phyloP scores from a whole-genome alignment of 179 eudicot species.

The Gypsophila paniculata region DNA sequence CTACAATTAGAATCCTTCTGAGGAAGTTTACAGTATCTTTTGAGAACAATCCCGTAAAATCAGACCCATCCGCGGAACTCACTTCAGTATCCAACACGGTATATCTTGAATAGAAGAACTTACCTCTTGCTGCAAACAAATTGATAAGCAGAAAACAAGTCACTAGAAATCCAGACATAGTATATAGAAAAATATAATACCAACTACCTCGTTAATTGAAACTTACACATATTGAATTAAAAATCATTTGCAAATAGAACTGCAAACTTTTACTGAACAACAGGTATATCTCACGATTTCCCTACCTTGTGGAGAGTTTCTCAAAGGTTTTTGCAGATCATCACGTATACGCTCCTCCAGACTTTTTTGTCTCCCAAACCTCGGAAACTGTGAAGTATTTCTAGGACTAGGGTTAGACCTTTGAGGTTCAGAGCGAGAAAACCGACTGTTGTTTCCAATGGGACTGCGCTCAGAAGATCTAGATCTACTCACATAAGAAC shows the following conservation, averaged over 20 bases:
- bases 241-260: constrained; percentile 3
- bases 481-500: constrained; percentile 48
- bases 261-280: constrained; percentile 32
- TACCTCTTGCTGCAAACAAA: constrained; percentile 98
- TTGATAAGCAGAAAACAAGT: constrained; percentile 47
- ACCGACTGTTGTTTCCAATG: constrained; percentile 42
- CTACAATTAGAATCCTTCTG: constrained; percentile 56
- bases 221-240: not conserved
- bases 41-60: constrained; percentile 48
- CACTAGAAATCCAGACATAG: constrained; percentile 21
- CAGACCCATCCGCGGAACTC: constrained; percentile 64
- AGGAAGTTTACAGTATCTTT: constrained; percentile 46
- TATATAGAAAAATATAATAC: not conserved
- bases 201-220: constrained; percentile 4
- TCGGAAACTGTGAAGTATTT: constrained; percentile 52
- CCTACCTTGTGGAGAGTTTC: constrained; percentile 96
- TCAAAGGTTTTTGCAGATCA: constrained; percentile 65
- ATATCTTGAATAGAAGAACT: constrained; percentile 83
- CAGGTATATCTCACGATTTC: constrained; percentile 29
- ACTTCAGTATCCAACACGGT: constrained; percentile 83
- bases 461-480: constrained; percentile 63
- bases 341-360: constrained; percentile 76
- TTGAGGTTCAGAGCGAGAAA: constrained; percentile 70
- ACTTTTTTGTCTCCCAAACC: constrained; percentile 60
- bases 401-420: constrained; percentile 61